Percentiles rank a stretch among this genome's conserved stretches.
Evolutionary conservation across 2,329 filamentous ascomycete genomes (phyloP).

Genomic region (Byssochlamys sp.): DNA sequence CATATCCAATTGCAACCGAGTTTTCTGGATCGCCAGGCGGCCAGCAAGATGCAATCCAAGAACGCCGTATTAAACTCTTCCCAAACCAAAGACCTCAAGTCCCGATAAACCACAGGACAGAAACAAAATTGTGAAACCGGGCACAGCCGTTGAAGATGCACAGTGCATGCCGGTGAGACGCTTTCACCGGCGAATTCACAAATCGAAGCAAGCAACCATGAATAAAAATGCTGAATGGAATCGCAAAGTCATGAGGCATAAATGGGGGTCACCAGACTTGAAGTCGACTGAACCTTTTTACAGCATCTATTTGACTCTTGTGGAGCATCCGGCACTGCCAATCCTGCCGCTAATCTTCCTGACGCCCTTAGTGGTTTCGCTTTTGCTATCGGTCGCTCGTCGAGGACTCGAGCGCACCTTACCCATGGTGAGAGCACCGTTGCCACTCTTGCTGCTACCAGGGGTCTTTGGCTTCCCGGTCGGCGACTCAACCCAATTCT

Average conservation of each 20-base stretch:
- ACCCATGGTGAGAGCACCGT: constrained; percentile 44
- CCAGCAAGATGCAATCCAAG: constrained; percentile 12
- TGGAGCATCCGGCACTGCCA: constrained; percentile 32
- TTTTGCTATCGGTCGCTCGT: constrained; percentile 28
- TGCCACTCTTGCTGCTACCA: constrained; percentile 43
- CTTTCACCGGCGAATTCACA: constrained; percentile 11
- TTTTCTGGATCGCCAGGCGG: constrained; percentile 12
- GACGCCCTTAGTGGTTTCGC: constrained; percentile 31
- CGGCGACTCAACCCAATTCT: constrained; percentile 49
- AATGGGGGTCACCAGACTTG: neutral
- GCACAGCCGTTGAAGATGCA: neutral
- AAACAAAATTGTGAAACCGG: constrained; percentile 3
- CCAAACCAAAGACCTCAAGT: constrained; percentile 14
- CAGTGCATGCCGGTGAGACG: constrained; percentile 1
- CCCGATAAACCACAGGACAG: constrained; percentile 12
- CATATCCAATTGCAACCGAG: constrained; percentile 10
- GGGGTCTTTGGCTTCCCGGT: constrained; percentile 43
- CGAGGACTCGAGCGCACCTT: constrained; percentile 55
- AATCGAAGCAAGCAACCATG: constrained; percentile 11
- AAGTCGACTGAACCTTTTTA: neutral
- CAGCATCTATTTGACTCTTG: constrained; percentile 18
- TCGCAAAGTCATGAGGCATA: neutral
- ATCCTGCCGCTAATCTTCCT: constrained; percentile 40
- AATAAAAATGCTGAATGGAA: constrained; percentile 11
- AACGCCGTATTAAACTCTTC: constrained; percentile 19